A percentile compares a stretch with the other conserved stretches of the same genome.
phyloP scores from a whole-genome alignment of 2,329 filamentous ascomycete species.

The Coleophoma crateriformis region DNA sequence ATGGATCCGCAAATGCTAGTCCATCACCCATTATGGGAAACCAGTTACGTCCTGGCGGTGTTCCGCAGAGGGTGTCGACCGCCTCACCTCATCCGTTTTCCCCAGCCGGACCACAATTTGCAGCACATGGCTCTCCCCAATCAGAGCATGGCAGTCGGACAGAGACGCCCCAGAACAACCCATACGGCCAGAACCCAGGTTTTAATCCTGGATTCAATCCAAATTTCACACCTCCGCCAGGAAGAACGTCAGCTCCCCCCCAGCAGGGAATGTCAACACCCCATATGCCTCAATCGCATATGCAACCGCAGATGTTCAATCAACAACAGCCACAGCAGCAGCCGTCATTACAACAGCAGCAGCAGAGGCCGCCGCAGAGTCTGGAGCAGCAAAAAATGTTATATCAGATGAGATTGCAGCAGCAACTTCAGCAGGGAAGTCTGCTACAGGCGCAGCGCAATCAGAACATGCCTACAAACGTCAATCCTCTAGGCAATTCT shows the following conservation, averaged over 20 bases:
- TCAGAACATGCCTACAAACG: conserved; percentile 35
- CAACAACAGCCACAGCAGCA: conserved; percentile 24
- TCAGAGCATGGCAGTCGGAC: conserved; percentile 65
- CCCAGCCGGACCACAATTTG: conserved; percentile 67
- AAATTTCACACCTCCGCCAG: conserved; percentile 49
- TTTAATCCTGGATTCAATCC: conserved; percentile 55
- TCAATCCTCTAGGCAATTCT: conserved; percentile 22
- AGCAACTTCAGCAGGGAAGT: conserved; percentile 60
- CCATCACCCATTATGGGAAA: conserved; percentile 90
- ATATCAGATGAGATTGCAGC: conserved; percentile 80
- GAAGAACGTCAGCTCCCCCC: conserved; percentile 49
- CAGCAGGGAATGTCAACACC: conserved; percentile 47
- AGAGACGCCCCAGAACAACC: conserved; percentile 66
- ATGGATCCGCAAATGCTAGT: conserved; percentile 76
- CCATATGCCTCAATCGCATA: conserved; percentile 34
- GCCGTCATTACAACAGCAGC: conserved; percentile 28
- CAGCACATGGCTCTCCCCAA: conserved; percentile 67
- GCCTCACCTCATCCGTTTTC: conserved; percentile 90
- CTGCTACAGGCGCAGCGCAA: conserved; percentile 27
- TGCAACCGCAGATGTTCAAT: conserved; percentile 27
- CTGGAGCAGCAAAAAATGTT: conserved; percentile 69
- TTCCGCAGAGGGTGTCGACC: conserved; percentile 79
- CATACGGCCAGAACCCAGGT: conserved; percentile 55
- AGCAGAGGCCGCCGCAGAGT: conserved; percentile 41
- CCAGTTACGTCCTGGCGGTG: conserved; percentile 65